Evolutionary conservation across 2,329 filamentous ascomycete species (phyloP).

Genomic region (Fusarium fujikuroi): DNA sequence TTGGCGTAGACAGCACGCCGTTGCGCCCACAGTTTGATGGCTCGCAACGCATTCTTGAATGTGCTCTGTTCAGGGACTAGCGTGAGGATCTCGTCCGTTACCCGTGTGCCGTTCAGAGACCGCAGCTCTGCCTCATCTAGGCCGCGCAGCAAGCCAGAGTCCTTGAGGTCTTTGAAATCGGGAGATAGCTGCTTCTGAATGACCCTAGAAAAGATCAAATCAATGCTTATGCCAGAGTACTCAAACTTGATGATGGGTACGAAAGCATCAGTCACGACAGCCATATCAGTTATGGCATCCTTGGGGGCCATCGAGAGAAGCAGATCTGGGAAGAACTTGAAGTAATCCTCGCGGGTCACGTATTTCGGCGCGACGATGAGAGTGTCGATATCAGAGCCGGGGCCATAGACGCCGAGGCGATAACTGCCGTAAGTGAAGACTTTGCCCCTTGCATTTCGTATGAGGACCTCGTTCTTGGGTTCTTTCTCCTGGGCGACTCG

Average conservation of each 20-base stretch:
- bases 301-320: constrained; percentile 79
- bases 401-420: constrained; percentile 91
- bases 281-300: constrained; percentile 85
- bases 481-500: constrained; percentile 80
- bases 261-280: constrained; percentile 87
- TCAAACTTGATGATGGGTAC: constrained; percentile 99
- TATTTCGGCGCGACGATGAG: constrained; percentile 92
- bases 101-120: constrained; percentile 92
- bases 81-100: constrained; percentile 90
- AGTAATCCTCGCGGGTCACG: constrained; percentile 90
- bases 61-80: constrained; percentile 90
- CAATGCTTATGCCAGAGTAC: constrained; percentile 90
- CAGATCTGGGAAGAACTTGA: constrained; percentile 84
- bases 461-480: constrained; percentile 76
- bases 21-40: constrained; percentile 97
- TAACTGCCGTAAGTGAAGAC: constrained; percentile 98
- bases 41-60: constrained; percentile 88
- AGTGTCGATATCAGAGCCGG: constrained; percentile 97
- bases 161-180: constrained; percentile 76
- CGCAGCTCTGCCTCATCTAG: constrained; percentile 88
- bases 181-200: constrained; percentile 75
- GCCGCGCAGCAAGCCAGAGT: constrained; percentile 86
- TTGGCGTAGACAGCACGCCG: constrained; percentile 93
- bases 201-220: constrained; percentile 88
- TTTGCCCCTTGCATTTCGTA: constrained; percentile 88